These are phyloP conservation scores for Smittium culicis DNA, from an alignment of 371 early-diverging fungal species.

Conservation along the genomic window DNA sequence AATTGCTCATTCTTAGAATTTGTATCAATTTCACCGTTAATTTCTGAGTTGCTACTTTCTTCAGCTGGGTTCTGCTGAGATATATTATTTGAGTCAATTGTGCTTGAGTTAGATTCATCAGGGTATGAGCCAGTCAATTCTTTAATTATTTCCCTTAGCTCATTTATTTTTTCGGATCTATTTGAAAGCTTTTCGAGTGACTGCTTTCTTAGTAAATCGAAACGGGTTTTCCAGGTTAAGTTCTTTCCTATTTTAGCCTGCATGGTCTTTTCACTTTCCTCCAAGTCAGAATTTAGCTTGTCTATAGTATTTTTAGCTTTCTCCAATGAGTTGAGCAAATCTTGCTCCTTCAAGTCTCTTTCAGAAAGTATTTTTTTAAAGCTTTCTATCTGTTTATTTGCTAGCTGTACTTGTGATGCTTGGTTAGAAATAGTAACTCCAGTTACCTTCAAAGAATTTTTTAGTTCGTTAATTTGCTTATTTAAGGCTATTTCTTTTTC, in stretches of 20 bases:
- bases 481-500: neutral
- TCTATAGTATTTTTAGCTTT: neutral
- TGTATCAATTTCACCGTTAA: neutral
- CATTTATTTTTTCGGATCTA: slow-evolving; percentile 7
- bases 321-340: neutral
- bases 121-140: neutral
- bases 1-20: neutral
- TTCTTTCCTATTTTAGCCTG: slow-evolving; percentile 3
- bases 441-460: neutral
- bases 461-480: neutral
- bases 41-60: neutral
- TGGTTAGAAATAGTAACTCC: neutral
- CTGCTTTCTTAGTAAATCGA: slow-evolving; percentile 8
- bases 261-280: neutral
- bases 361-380: slow-evolving; percentile 18
- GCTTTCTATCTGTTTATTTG: slow-evolving; percentile 19
- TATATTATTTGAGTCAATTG: no score
- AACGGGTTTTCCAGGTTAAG: slow-evolving; percentile 7
- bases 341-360: neutral
- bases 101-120: neutral
- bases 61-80: neutral
- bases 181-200: slow-evolving; percentile 5
- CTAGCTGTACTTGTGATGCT: slow-evolving; percentile 18
- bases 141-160: slow-evolving; percentile 4
- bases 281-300: neutral